phyloP scores from a whole-genome alignment of 2,329 filamentous ascomycete species.

The Venturia carpophila region DNA sequence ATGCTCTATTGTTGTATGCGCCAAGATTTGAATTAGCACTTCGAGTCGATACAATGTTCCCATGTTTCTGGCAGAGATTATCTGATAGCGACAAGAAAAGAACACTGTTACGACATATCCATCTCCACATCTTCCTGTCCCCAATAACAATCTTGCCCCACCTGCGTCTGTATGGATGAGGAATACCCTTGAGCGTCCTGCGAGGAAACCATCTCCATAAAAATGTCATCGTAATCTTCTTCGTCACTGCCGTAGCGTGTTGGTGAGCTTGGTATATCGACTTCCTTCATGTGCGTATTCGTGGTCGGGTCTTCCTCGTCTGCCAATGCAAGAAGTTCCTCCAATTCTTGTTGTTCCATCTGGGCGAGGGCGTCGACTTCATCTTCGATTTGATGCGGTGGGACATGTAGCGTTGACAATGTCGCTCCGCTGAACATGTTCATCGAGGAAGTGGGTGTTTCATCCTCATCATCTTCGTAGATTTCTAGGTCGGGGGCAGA shows the following conservation, averaged over 20 bases:
- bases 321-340: conserved; percentile 38
- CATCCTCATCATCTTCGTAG: conserved; percentile 23
- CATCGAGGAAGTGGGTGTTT: neutral
- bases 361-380: conserved; percentile 30
- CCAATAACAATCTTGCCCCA: neutral
- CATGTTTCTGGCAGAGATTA: neutral
- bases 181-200: conserved; percentile 32
- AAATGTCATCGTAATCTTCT: conserved; percentile 53
- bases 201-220: conserved; percentile 52
- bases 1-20: too few relatives aligned
- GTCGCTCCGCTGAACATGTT: neutral
- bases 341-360: conserved; percentile 39
- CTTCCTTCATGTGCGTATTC: conserved; percentile 8
- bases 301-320: conserved; percentile 24
- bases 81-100: neutral
- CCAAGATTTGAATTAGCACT: neutral
- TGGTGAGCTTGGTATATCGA: conserved; percentile 19
- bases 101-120: conserved; percentile 28
- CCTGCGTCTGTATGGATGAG: neutral
- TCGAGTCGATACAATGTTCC: neutral
- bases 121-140: conserved; percentile 26
- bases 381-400: conserved; percentile 13
- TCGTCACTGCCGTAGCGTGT: conserved; percentile 45
- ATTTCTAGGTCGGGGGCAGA: conserved; percentile 31
- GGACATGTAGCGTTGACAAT: neutral